Conservation (phyloP, 441 rosid genomes). For the Erodium texanum region DNA sequence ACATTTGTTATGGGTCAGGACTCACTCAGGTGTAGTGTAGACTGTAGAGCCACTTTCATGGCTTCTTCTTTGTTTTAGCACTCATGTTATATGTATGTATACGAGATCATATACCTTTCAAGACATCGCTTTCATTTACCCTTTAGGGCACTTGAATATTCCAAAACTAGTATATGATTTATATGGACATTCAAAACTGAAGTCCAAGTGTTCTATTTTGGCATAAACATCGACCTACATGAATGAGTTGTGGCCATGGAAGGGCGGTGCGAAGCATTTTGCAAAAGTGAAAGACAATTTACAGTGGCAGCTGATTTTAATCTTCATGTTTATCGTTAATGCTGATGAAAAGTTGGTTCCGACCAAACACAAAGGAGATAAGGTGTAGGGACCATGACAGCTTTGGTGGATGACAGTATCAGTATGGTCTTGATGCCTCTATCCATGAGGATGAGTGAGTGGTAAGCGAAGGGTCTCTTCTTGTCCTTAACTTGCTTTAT, state of each 20-base stretch:
- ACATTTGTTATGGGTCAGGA: no score
- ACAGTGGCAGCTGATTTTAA: no score
- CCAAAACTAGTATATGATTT: no score
- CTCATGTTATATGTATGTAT: neutral
- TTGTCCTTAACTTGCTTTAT: neutral
- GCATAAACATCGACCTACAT: no score
- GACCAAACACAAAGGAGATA: constrained; percentile 1
- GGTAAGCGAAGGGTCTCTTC: constrained; percentile 3
- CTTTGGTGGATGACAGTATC: constrained; percentile 3
- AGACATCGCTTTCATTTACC: neutral
- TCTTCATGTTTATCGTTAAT: no score
- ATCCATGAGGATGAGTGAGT: neutral
- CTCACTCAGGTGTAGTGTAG: no score
- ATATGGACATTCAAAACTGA: no score
- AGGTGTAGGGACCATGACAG: constrained; percentile 8
- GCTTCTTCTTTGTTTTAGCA: neutral
- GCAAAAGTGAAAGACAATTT: no score
- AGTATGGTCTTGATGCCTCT: neutral
- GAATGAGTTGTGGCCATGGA: no score
- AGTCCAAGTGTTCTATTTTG: no score
- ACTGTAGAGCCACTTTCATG: neutral
- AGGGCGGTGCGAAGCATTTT: no score
- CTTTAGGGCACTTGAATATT: neutral
- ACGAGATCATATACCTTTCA: neutral
- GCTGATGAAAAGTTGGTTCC: no score